Evolutionary conservation across 23 red algal species (phyloP), one percentile per base, ranked within the genome.

Genomic region (Cyanidium caldarium): DNA sequence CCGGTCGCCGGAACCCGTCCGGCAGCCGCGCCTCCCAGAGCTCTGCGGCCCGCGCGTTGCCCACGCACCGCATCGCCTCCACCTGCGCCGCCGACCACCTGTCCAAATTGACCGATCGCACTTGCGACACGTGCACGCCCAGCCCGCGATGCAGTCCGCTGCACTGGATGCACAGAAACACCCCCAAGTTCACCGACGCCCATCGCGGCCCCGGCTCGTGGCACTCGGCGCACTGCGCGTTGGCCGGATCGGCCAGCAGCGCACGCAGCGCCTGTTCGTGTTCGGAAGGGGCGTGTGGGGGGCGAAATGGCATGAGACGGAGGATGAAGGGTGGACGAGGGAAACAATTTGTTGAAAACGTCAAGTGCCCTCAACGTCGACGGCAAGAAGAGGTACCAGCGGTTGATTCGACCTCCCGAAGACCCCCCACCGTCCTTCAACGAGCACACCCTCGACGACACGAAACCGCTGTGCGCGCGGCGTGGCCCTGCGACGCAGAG

Each of bases 161-260:
- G 51, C 89, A 94, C 5, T 74, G 57, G 41, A 94, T 94, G 45
- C 89, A 94, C 3, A 94, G 67, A 72, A 94, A 94, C 15, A 86
- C 67, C 2, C 89, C 89, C 2, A 94, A 72, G 71, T 94, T 94
- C 12, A 78, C 84, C 20, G 89, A 94, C 37, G 89, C 89, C 89
- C 89, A 94, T 42, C 89, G 78, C 2, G 89, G 89, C 34, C 67
- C 77, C 1, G 73, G 68, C 39, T 46, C 66, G 10, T 35, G 68
- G 68, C 86, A 94, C 65, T 94, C 89, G 23, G 89, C 89, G 42
- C 89, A 94, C n/a, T 61, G 57, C 43, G 39, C 66, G 80, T 94
- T 94, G 43, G 86, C 89, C 14, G 81, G 73, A 37, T 83, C 43
- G 2, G 77, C 69, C 45, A 94, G 70, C 72, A 94, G 82, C 58